These are phyloP conservation scores for Cinchona pubescens DNA, from an alignment of 257 asterid species.

Conservation along the genomic window DNA sequence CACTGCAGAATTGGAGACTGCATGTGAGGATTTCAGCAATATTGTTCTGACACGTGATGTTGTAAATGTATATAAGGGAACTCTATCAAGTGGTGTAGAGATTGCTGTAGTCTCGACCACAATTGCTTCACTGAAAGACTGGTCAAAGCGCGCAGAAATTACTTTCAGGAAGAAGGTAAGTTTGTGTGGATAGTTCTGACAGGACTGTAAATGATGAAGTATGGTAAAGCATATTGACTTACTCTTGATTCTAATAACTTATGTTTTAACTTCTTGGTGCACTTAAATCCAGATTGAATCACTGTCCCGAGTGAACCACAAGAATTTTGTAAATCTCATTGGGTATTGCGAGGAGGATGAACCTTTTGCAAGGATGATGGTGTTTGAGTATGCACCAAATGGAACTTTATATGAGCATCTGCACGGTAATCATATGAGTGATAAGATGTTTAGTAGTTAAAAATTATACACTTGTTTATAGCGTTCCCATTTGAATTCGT, in stretches of 20 bases:
- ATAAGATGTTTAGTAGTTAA: not conserved
- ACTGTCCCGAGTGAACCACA: slow-evolving; percentile 84
- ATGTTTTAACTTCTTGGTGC: slow-evolving; percentile 2
- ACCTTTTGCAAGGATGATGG: slow-evolving; percentile 93
- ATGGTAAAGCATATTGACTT: not conserved
- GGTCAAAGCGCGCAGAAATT: slow-evolving; percentile 72
- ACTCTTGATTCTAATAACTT: not conserved
- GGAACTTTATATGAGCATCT: slow-evolving; percentile 83
- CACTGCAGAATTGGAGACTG: slow-evolving; percentile 73
- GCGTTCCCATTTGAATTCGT: not conserved
- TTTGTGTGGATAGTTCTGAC: not conserved
- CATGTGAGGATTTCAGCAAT: slow-evolving; percentile 97
- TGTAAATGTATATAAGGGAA: slow-evolving; percentile 76
- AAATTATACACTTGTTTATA: not conserved
- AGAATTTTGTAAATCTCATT: slow-evolving; percentile 79
- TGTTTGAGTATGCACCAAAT: slow-evolving; percentile 92
- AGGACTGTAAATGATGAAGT: slow-evolving; percentile 4
- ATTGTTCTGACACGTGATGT: slow-evolving; percentile 46
- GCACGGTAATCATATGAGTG: slow-evolving; percentile 52
- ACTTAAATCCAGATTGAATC: slow-evolving; percentile 57
- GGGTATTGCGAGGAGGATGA: slow-evolving; percentile 92
- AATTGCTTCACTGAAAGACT: slow-evolving; percentile 50
- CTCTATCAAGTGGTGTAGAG: slow-evolving; percentile 90
- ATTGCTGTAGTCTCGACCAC: slow-evolving; percentile 78
- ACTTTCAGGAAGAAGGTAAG: slow-evolving; percentile 73